Base-by-base conservation (phyloP, 2,329 filamentous ascomycete genomes). In the Penicillium capsulatum region DNA sequence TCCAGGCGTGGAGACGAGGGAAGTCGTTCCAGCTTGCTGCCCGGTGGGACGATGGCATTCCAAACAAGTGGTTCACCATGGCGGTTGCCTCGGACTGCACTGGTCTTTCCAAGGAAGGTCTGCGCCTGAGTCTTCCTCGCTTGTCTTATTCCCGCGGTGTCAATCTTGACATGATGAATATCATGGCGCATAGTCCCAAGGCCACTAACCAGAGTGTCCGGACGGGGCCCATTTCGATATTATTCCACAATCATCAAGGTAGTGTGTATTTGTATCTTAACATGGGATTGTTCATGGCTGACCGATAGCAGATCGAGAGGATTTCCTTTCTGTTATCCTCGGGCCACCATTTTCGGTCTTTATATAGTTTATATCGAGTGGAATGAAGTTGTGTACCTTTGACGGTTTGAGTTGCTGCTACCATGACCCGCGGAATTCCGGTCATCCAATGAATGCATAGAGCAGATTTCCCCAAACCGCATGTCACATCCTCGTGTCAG, bases 61-160 rank as follows among this genome's bases (percentile, higher is more conserved):
- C 45, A 11, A 51, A 63, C 24, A 58, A 46, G 32, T 63, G 59
- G 60, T 35, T 63, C 9, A 60, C 54, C 0, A 46, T 61, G 40
- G 24, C 49, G 11, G 19, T 63, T 1, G 49, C 51, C 1, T 32
- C 47, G 3, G 35, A 38, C 3, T 34, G 26, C 4, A 22, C 48
- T 8, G 43, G 50, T 28, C 30, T 45, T 7, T 43, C 48, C 1
- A 49, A 48, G 15, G 52, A 60, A 3, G 45, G 43, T 14, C 59
- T 47, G 4, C 52, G 48, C 2, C 44, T 58, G 5, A 47, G 36
- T 9, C 48, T 63, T 28, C 47, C 49, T 3, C 36, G 36, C 3
- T 24, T 45, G 13, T 38, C 44, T 8, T 60, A 52, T 34, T 41
- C 45, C 9, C 40, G 58, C 19, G 60, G 60, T 1, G 54, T 38